phyloP scores from a whole-genome alignment of 2,329 filamentous ascomycete species.

The Fusarium nurragi region DNA sequence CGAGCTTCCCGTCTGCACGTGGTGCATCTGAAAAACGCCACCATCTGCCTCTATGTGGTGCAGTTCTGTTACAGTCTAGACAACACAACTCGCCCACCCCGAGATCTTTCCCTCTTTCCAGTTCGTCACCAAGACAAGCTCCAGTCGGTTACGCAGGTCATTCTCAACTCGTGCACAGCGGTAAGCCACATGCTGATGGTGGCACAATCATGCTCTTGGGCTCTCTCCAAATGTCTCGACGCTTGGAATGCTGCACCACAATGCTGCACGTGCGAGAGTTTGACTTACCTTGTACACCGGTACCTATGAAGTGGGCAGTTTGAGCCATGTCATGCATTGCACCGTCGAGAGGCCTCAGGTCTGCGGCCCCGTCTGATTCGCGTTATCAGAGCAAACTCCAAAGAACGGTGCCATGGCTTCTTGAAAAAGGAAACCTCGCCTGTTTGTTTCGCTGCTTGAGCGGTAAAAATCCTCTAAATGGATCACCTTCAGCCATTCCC shows the following conservation, averaged over 20 bases:
- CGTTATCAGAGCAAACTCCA: conserved; percentile 2
- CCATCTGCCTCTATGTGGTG: conserved; percentile 31
- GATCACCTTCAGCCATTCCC: conserved; percentile 31
- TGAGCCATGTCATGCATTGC: conserved; percentile 30
- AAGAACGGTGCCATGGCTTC: background rate
- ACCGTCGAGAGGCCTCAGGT: conserved; percentile 24
- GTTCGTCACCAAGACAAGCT: conserved; percentile 16
- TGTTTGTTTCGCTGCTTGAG: conserved; percentile 31
- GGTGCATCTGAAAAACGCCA: conserved; percentile 30
- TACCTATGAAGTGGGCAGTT: conserved; percentile 20
- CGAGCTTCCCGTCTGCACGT: conserved; percentile 30
- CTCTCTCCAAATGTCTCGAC: conserved; percentile 34
- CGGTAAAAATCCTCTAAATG: conserved; percentile 32
- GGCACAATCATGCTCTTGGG: conserved; percentile 17
- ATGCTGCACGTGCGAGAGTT: conserved; percentile 42
- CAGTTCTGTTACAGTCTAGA: conserved; percentile 27
- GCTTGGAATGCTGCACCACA: conserved; percentile 40
- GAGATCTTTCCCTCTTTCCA: conserved; percentile 7
- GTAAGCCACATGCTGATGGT: conserved; percentile 41
- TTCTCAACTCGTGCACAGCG: conserved; percentile 30
- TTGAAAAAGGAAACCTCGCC: conserved; percentile 21
- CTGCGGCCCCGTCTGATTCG: conserved; percentile 22
- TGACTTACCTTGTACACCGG: conserved; percentile 24
- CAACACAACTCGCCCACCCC: conserved; percentile 22
- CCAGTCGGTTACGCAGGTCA: conserved; percentile 31